A percentile compares a stretch with the other conserved stretches of the same genome.
These are phyloP conservation scores for Nicotiana knightiana DNA, from an alignment of 257 asterid genomes.

Conservation along the genomic window DNA sequence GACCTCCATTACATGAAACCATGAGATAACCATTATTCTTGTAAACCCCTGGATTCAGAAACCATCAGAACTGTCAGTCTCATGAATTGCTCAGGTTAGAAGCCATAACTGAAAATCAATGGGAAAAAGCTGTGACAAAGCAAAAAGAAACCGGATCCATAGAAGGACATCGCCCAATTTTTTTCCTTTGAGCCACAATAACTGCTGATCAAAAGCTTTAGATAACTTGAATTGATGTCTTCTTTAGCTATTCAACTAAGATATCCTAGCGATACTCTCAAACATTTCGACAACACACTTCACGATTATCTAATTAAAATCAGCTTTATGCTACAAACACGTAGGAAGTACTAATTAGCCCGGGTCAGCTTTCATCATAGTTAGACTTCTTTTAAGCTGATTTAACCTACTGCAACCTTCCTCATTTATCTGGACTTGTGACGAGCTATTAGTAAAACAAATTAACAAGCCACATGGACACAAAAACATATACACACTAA, in stretches of 20 bases:
- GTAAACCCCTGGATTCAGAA: constrained; percentile 39
- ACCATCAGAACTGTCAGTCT: background rate
- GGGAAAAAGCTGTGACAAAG: background rate
- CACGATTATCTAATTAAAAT: background rate
- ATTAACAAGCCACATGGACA: background rate
- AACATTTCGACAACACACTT: background rate
- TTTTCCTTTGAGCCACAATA: too few relatives aligned
- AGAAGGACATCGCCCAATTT: background rate
- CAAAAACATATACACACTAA: too few relatives aligned
- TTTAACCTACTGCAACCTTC: background rate
- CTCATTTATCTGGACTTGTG: too few relatives aligned
- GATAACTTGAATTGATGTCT: background rate
- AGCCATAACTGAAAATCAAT: background rate
- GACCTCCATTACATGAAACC: constrained; percentile 79
- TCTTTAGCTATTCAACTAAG: background rate
- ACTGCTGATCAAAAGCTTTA: background rate
- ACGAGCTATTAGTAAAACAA: too few relatives aligned
- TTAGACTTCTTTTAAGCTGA: background rate
- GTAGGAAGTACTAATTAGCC: background rate
- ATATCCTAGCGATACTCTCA: background rate
- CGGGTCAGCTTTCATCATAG: background rate
- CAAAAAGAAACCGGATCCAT: background rate
- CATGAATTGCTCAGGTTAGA: background rate
- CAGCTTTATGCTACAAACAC: background rate
- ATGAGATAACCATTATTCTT: constrained; percentile 58